Base-by-base conservation (phyloP, 805 yeast species). In the Kurtzmaniella cleridarum region DNA sequence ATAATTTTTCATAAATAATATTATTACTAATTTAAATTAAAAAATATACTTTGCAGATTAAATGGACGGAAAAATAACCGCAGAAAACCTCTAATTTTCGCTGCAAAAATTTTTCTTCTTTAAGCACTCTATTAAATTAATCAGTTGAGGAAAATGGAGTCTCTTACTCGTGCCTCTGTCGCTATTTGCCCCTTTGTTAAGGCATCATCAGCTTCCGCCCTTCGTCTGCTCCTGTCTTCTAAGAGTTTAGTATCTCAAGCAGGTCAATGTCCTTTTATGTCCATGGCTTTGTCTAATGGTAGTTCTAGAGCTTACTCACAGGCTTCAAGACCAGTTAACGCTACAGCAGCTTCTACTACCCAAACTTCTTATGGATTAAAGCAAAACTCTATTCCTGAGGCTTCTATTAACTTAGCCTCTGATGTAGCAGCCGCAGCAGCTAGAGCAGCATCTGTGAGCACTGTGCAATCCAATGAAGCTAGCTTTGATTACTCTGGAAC, bases 251-350 rank as follows among this genome's bases (percentile, higher is more conserved):
- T 73, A 34, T 53, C 63, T 33, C 76, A 76, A 46, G 96, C 95
- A 39, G 61, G 74, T 33, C 75, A 73, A 44, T 90, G 98, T 62
- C 98, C 98, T n/a, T 84, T 89, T 40, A 85, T 89, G 84, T 87
- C 87, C 18, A 79, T 81, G 38, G 96, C 95, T 28, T 63, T 88
- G 38, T 56, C 56, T 41, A 64, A 55, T 41, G 63, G 60, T 37
- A 53, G 61, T 31, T 53, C 49, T 36, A 69, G 75, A 60, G 15
- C 43, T 35, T 76, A 76, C 51, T 69, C 79, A 10, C 58, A 69
- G 23, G 71, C 78, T 34, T 61, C 78, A 11, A 63, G 62, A 45
- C 65, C 73, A 4, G 64, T 52, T 28, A 60, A 58, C 30, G 78
- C 79, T 16, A 67, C 73, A 27, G 72, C 76, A 34, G 55, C 74